Conservation (phyloP, 352 stramenopile genomes). For the Pythium sukuiense region DNA sequence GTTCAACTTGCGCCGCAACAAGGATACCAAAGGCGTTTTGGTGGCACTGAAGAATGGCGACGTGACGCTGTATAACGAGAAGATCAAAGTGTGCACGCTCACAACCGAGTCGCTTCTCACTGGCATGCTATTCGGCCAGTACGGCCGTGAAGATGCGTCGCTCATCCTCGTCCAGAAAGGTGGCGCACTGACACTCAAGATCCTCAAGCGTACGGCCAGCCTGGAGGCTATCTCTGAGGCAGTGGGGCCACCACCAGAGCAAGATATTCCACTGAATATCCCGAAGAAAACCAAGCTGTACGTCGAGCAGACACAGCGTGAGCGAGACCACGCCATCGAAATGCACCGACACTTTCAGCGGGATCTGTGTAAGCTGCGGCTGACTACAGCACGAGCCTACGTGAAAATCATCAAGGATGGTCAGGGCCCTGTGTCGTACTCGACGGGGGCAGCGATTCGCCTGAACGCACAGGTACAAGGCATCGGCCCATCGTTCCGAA, state of each 20-base stretch:
- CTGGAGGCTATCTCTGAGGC: constrained; percentile 74
- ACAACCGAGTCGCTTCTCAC: constrained; percentile 65
- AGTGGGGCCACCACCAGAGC: constrained; percentile 78
- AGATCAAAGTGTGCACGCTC: constrained; percentile 78
- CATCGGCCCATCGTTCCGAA: constrained; percentile 77
- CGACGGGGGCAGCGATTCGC: constrained; percentile 71
- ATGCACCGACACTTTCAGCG: constrained; percentile 93
- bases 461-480: constrained; percentile 82
- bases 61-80: constrained; percentile 89
- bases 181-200: constrained; percentile 82
- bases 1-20: constrained; percentile 69
- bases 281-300: constrained; percentile 95
- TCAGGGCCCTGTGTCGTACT: constrained; percentile 73
- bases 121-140: constrained; percentile 87
- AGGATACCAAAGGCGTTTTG: constrained; percentile 76
- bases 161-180: constrained; percentile 81
- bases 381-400: constrained; percentile 86
- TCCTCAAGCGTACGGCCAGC: constrained; percentile 85
- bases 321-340: constrained; percentile 86
- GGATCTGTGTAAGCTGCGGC: constrained; percentile 87
- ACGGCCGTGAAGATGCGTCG: constrained; percentile 85
- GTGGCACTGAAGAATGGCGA: constrained; percentile 86
- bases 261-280: constrained; percentile 92
- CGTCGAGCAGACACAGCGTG: constrained; percentile 91
- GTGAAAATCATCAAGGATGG: constrained; percentile 91